Evolutionary conservation across 257 asterid species (phyloP).

Genomic region (Solanum appendiculatum): DNA sequence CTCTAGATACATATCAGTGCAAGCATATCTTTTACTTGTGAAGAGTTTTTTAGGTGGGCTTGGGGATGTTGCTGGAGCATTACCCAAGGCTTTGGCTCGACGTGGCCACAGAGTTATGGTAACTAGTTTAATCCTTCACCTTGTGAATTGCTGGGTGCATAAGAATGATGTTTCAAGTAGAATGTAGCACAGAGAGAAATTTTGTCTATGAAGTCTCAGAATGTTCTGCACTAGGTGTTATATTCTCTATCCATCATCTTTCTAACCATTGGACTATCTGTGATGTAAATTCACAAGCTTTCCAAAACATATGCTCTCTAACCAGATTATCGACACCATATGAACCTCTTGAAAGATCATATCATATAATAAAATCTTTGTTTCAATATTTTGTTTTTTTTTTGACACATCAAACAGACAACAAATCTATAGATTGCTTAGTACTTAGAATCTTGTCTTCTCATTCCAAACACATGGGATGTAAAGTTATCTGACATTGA

Average conservation of each 20-base stretch:
- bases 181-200: not conserved
- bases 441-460: not conserved
- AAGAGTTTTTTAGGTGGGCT: conserved; percentile 70
- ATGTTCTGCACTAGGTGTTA: not conserved
- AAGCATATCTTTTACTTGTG: not conserved
- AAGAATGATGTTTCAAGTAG: not conserved
- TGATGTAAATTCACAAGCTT: not conserved
- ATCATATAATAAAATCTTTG: not conserved
- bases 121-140: conserved; percentile 4
- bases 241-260: not conserved
- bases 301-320: not conserved
- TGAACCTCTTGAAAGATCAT: not conserved
- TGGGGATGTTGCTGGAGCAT: conserved; percentile 99
- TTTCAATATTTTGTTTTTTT: not conserved
- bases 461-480: not conserved
- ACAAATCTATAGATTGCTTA: not conserved
- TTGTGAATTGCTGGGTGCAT: not conserved
- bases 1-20: not conserved
- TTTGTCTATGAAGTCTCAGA: not conserved
- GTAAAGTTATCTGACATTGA: not conserved
- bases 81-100: conserved; percentile 97
- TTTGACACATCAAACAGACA: not conserved
- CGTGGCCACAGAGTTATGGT: conserved; percentile 99
- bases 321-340: not conserved
- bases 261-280: not conserved